Base-by-base conservation (phyloP, 108 stramenopile genomes). In the Schizochytrium sp. region DNA sequence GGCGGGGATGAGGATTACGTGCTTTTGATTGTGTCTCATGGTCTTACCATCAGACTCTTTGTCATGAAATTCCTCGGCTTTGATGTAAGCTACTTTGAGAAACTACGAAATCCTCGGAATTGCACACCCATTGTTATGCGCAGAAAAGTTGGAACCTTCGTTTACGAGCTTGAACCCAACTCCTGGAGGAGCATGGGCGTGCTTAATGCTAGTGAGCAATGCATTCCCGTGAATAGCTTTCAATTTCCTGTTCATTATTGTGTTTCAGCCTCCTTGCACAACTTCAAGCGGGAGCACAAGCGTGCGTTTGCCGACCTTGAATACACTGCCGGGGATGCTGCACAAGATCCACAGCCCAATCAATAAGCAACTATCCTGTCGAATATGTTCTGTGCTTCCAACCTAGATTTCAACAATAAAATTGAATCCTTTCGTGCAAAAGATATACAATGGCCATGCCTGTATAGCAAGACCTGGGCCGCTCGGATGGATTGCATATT, bases 211-310 rank as follows among this genome's bases (percentile, higher is more conserved):
- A n/a, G 15, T 38, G 53, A 83, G 50, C 76, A 83, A 53, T 69
- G 64, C 64, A 44, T 69, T 69, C 64, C 64, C 15, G 28, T 69
- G 42, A 44, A 69, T 15, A 49, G 53, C 28, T 83, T 83, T 28
- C 76, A 83, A 50, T 83, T 83, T 28, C 76, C 76, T 55, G 76
- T 83, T 38, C 76, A 83, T 55, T 83, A 83, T 28, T 83, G 76
- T 44, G 64, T 69, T 44, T 69, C 64, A 7, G 42, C 64, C 5
- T 69, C 64, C 42, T 44, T 69, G 19, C 12, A 69, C 8, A 28
- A 8, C 0, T 69, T 13, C 44, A 38, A 44, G 10, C 10, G 12
- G 42, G 64, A 12, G 19, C 64, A 69, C 44, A 38, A 44, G 12
- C 40, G 44, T 38, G 64, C 64, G 5, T 69, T 13, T 69, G 64